Percentiles rank a stretch among this genome's conserved stretches.
phyloP scores from a whole-genome alignment of 805 yeast species.

The Barnettozyma salicaria region DNA sequence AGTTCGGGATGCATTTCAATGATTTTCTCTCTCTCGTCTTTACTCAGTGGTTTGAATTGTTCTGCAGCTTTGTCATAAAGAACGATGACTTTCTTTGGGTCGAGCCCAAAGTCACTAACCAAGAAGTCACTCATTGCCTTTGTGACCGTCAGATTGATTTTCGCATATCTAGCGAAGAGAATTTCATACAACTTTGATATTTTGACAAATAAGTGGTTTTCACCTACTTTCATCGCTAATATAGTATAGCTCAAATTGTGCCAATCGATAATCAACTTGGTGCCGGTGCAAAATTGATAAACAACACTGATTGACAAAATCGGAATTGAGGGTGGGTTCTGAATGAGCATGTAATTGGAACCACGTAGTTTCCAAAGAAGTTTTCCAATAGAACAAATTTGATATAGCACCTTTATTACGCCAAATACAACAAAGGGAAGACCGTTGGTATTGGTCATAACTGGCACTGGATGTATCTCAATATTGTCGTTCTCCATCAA shows the following conservation, averaged over 20 bases:
- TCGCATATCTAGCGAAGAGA: conserved; percentile 55
- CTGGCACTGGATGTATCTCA: conserved; percentile 43
- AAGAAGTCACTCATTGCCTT: conserved; percentile 61
- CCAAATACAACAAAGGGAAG: conserved; percentile 58
- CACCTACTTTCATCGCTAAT: conserved; percentile 54
- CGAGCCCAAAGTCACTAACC: conserved; percentile 47
- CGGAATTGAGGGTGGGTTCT: conserved; percentile 93
- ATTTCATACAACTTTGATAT: conserved; percentile 59
- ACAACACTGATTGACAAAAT: conserved; percentile 57
- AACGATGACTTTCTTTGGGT: conserved; percentile 45
- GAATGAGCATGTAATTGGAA: conserved; percentile 65
- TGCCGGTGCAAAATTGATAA: conserved; percentile 45
- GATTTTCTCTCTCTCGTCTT: conserved; percentile 26
- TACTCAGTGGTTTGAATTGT: conserved; percentile 50
- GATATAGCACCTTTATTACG: conserved; percentile 49
- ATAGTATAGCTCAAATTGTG: conserved; percentile 90
- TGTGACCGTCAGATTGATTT: conserved; percentile 77
- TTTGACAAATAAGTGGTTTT: conserved; percentile 52
- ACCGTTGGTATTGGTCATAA: conserved; percentile 31
- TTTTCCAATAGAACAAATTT: conserved; percentile 40
- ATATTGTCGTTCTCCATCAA: conserved; percentile 45
- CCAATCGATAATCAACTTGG: conserved; percentile 85
- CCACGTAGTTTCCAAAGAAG: conserved; percentile 52
- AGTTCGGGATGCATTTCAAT: conserved; percentile 31
- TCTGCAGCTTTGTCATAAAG: conserved; percentile 83